Base-by-base conservation (phyloP, 106 monocot genomes). In the Triglochin maritima region DNA sequence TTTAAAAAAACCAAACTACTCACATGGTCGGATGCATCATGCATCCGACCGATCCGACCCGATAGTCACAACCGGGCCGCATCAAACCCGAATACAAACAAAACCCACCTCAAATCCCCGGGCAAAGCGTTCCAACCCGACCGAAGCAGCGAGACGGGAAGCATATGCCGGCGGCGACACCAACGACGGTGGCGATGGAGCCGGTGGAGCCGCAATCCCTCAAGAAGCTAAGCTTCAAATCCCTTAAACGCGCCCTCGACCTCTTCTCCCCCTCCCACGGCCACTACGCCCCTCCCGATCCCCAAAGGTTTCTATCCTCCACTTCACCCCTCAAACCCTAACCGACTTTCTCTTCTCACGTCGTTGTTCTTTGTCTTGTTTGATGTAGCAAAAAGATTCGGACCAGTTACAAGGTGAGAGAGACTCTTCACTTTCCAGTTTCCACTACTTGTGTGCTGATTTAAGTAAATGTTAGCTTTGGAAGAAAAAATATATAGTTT, bases 201-300 rank as follows among this genome's bases (percentile, higher is more conserved):
- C 76, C 87, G 17, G 96, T 98, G 60, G 96, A 98, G 84, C 96
- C 88, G 17, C 91, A 98, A 55, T 98, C 96, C 50, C 79, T 91
- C 62, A 98, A 90, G 85, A 98, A 98, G 80, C 82, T 91, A 9
- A 98, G 88, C 74, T 76, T 88, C 71, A 91, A 91, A 62, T 98
- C 91, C 56, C 82, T 91, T 5, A 98, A 98, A 83, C 91, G 96
- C 6, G 79, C 88, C 4, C 86, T 91, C 56, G 96, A 98, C 74
- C 83, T 98, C 67, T 98, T 98, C 72, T 77, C 86, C 52, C 96
- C 91, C 17, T 48, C 77, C 11, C 85, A 82, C 72, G 81, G 74
- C 70, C 77, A 73, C n/a, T 67, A 50, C 73, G 43, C 77, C 16
- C 80, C 82, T 16, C 80, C 86, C 52, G 88, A 98, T 69, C 59